Base-by-base conservation (phyloP, 2,329 filamentous ascomycete genomes). In the Colletotrichum phormii region DNA sequence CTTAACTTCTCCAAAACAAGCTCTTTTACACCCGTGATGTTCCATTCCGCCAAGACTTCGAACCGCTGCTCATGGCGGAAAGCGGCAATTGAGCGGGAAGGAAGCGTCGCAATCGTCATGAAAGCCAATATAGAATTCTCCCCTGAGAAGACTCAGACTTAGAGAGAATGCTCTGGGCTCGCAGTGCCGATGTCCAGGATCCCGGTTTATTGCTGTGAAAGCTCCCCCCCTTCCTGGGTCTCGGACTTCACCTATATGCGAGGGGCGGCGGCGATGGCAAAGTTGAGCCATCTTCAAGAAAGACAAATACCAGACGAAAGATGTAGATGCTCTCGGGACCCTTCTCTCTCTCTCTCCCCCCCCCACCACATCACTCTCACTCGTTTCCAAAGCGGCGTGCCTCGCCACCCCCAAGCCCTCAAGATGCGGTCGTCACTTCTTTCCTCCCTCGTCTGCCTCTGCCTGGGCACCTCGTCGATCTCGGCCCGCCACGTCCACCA, bases 391-490 rank as follows among this genome's bases (percentile, higher is more conserved):
- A 49, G 49, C 60, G 37, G 60, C 22, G 57, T 42, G 37, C 37
- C 37, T 42, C 37, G 37, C 42, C 42, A n/a, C 42, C 18, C 42
- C 18, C 18, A 49, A 7, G 37, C 60, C 33, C 3, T 51, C 49
- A 61, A 49, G n/a, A 71, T 71, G 68, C 63, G 68, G 49, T 67
- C 68, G 49, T 67, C 46, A 31, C 57, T 67, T 57, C 57, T 55
- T 55, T 24, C 6, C 51, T 26, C 57, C 51, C 22, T 67, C 49
- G 3, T 61, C 22, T 58, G 37, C 54, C 54, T 71, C 63, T 53
- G 55, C 57, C 35, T 64, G 13, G 63, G 33, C 55, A 49, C 63
- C 13, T 18, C 37, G 8, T 49, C 57, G 13, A 61, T 62, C 26
- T 22, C 61, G 49, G 63, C 67, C 11, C 68, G 68, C 33, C 63